Base-by-base conservation (phyloP, 768 basidiomycete species). In the Collybia nuda region DNA sequence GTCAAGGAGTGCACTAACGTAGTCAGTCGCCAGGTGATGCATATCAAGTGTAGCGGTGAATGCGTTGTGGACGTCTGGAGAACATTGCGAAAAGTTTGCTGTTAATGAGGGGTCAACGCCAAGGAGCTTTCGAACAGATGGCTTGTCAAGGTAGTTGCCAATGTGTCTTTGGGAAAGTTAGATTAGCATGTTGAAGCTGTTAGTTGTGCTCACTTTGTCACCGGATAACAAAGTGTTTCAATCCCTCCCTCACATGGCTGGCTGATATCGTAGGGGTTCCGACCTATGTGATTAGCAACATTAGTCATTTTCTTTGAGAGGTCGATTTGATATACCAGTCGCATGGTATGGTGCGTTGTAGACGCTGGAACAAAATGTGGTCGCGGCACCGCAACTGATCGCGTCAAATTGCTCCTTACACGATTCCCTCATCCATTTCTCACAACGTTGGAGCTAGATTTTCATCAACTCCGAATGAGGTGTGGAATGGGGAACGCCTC, bases 241-340 rank as follows among this genome's bases (percentile, higher is more conserved):
- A 77, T 59, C 17, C 63, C 56, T 50, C 81, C 75, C 53, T 77
- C 74, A 52, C 85, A 88, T 36, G 69, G 65, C 57, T 76, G 74
- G 58, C 77, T 82, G 37, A 90, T 77, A 58, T 90, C 86, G 59
- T 90, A 88, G 2, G 79, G 80, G 59, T 83, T 82, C 62, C 68
- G 63, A 15, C 69, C 73, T 72, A 48, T 43, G n/a, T 35, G 11
- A 11, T 15, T 12, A 51, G 9, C 48, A 46, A 21, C 17, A 40
- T 41, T 40, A 35, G 29, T 1, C 7, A 44, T 28, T 39, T 15
- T 12, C 28, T 21, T 23, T 17, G 45, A 76, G 70, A 62, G 57
- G 73, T 22, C 14, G 19, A 23, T 2, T 15, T 15, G 21, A 11
- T 17, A 2, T 46, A 36, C 44, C 44, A n/a, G 29, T 62, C 62